Conservation (phyloP, 2,329 filamentous ascomycete genomes). For the Colletotrichum nymphaeae region DNA sequence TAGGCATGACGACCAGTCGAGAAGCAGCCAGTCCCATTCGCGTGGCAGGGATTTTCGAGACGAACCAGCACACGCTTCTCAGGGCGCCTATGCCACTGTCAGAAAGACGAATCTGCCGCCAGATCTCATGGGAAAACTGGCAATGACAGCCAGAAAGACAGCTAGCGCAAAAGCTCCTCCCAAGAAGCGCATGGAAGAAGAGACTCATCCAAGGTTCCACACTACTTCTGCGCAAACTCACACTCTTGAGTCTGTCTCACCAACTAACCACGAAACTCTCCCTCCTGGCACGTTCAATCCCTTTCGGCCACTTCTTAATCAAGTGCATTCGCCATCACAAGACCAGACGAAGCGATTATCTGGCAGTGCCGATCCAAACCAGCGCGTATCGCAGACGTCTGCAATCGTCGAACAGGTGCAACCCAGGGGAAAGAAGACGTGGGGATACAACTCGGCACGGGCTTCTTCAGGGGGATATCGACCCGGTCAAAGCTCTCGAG, state of each 20-base stretch:
- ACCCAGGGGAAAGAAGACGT: not conserved
- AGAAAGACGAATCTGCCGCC: slow-evolving; percentile 13
- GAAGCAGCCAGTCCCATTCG: not conserved
- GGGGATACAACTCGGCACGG: not conserved
- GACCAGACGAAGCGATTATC: not conserved
- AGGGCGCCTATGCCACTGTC: not conserved
- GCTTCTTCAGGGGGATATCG: not conserved
- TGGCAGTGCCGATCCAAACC: not conserved
- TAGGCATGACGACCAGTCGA: not conserved
- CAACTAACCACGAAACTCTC: not conserved
- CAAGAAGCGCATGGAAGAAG: not conserved
- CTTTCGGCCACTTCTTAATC: not conserved
- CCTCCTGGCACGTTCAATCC: not conserved
- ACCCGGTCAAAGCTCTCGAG: not conserved
- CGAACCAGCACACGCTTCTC: not conserved
- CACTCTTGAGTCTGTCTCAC: not conserved
- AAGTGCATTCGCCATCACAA: not conserved
- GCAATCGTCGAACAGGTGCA: not conserved
- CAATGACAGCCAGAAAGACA: slow-evolving; percentile 19
- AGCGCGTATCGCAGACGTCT: not conserved
- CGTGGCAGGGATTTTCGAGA: not conserved
- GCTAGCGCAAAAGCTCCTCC: not conserved
- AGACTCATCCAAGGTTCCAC: not conserved
- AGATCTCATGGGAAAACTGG: slow-evolving; percentile 15
- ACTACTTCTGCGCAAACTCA: not conserved